Conservation (phyloP, 2,329 filamentous ascomycete species). For the Alternaria consortialis region DNA sequence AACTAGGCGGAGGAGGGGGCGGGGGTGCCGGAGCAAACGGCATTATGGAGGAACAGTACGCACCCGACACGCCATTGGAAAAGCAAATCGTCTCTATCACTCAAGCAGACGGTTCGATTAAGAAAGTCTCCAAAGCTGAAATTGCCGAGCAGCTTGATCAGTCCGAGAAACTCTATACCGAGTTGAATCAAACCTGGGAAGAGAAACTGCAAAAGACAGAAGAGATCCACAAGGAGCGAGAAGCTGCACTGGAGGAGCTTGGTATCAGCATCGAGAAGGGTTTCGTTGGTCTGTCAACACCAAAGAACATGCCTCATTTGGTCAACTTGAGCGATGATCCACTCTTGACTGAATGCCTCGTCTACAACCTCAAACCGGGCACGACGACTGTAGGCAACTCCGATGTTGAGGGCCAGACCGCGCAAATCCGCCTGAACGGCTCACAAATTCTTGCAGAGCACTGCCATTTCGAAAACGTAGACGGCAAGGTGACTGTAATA, state of each 20-base stretch:
- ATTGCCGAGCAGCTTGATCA: slow-evolving; percentile 96
- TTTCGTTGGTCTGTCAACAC: slow-evolving; percentile 91
- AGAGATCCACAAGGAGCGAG: slow-evolving; percentile 95
- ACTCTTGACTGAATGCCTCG: slow-evolving; percentile 90
- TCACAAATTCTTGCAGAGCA: slow-evolving; percentile 92
- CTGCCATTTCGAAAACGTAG: slow-evolving; percentile 91
- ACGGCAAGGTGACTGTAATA: slow-evolving; percentile 90
- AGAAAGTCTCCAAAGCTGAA: slow-evolving; percentile 97
- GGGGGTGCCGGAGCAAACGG: slow-evolving; percentile 44
- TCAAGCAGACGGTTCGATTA: slow-evolving; percentile 81
- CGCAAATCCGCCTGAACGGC: slow-evolving; percentile 92
- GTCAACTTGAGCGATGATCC: slow-evolving; percentile 89
- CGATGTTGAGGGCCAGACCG: slow-evolving; percentile 76
- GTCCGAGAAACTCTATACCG: slow-evolving; percentile 93
- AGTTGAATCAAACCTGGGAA: slow-evolving; percentile 99
- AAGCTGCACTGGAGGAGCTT: slow-evolving; percentile 92
- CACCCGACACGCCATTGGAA: slow-evolving; percentile 89
- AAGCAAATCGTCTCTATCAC: slow-evolving; percentile 97
- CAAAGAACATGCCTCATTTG: slow-evolving; percentile 99
- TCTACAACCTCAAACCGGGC: slow-evolving; percentile 97
- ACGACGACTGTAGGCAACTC: slow-evolving; percentile 94
- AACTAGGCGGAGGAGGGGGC: slow-evolving; percentile 67
- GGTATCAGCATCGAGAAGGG: slow-evolving; percentile 99
- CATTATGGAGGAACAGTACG: slow-evolving; percentile 78
- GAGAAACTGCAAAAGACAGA: slow-evolving; percentile 95